Percentiles rank a stretch among this genome's conserved stretches.
Evolutionary conservation across 2,329 filamentous ascomycete genomes (phyloP).

Genomic region (Arthrobotrys entomopaga): DNA sequence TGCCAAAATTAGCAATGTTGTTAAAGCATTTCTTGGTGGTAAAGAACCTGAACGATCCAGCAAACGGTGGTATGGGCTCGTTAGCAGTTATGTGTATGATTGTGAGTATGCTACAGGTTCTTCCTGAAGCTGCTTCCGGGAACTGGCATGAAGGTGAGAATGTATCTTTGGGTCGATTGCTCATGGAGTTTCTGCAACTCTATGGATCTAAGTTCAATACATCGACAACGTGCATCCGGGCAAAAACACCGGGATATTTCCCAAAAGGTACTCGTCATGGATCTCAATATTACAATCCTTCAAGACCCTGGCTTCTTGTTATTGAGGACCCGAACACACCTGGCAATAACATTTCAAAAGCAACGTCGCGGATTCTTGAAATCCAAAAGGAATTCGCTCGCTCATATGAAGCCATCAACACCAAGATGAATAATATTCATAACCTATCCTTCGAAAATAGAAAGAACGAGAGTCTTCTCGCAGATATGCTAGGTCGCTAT

Average conservation of each 20-base stretch:
- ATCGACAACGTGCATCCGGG: slow-evolving; percentile 74
- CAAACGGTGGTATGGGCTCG: slow-evolving; percentile 88
- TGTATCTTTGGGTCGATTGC: slow-evolving; percentile 73
- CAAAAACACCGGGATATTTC: slow-evolving; percentile 77
- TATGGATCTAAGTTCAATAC: slow-evolving; percentile 87
- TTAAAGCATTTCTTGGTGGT: slow-evolving; percentile 94
- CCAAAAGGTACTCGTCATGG: slow-evolving; percentile 72
- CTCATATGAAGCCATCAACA: slow-evolving; percentile 70
- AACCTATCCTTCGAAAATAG: slow-evolving; percentile 59
- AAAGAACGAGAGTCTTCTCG: slow-evolving; percentile 71
- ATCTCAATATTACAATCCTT: slow-evolving; percentile 43
- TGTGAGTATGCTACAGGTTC: slow-evolving; percentile 83
- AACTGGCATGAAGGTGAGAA: slow-evolving; percentile 72
- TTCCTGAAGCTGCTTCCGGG: slow-evolving; percentile 75
- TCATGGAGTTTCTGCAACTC: slow-evolving; percentile 88
- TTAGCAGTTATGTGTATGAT: slow-evolving; percentile 95
- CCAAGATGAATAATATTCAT: slow-evolving; percentile 69
- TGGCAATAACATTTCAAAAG: slow-evolving; percentile 88
- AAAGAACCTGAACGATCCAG: slow-evolving; percentile 89
- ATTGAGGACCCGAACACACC: slow-evolving; percentile 92
- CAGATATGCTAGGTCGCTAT: slow-evolving; percentile 73
- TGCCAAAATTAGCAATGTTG: slow-evolving; percentile 85
- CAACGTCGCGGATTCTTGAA: slow-evolving; percentile 75
- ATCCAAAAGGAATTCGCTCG: slow-evolving; percentile 77
- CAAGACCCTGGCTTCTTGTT: slow-evolving; percentile 66